Percentiles rank a stretch among this genome's conserved stretches.
Conservation (phyloP, 2,329 filamentous ascomycete species). For the Verticillium nubilum region DNA sequence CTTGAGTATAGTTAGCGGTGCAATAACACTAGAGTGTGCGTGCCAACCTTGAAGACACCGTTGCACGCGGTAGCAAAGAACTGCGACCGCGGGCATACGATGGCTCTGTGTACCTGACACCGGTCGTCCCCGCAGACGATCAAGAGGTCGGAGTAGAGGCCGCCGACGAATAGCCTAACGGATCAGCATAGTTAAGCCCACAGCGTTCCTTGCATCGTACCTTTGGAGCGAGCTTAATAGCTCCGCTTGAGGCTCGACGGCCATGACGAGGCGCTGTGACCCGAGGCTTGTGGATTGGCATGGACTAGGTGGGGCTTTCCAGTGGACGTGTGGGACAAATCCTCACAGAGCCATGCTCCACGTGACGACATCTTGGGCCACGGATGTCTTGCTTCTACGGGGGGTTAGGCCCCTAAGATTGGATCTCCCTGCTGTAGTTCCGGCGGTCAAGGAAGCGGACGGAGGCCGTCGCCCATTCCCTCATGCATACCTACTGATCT, state of each 20-base stretch:
- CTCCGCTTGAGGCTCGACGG: neutral
- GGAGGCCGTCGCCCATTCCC: too few relatives aligned
- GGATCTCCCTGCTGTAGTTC: too few relatives aligned
- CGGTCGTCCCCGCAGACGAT: slow-evolving; percentile 10
- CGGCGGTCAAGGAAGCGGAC: too few relatives aligned
- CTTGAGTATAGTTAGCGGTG: neutral
- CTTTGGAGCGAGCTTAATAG: neutral
- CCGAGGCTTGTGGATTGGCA: neutral
- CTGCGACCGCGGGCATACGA: slow-evolving; percentile 9
- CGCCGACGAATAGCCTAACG: neutral
- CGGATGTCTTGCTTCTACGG: too few relatives aligned
- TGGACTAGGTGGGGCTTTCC: neutral
- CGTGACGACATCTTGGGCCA: too few relatives aligned
- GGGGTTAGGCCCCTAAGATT: too few relatives aligned
- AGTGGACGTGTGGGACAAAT: neutral
- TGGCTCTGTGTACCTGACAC: slow-evolving; percentile 11
- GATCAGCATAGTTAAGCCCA: neutral
- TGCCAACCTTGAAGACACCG: neutral
- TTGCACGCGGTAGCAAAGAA: neutral
- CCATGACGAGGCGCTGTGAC: neutral
- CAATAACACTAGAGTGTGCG: neutral
- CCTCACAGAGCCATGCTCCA: too few relatives aligned
- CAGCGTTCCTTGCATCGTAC: neutral
- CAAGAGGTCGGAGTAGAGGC: slow-evolving; percentile 7
- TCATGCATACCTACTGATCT: too few relatives aligned